Base-by-base conservation (phyloP, 2,329 filamentous ascomycete genomes). In the Fusarium sp. region DNA sequence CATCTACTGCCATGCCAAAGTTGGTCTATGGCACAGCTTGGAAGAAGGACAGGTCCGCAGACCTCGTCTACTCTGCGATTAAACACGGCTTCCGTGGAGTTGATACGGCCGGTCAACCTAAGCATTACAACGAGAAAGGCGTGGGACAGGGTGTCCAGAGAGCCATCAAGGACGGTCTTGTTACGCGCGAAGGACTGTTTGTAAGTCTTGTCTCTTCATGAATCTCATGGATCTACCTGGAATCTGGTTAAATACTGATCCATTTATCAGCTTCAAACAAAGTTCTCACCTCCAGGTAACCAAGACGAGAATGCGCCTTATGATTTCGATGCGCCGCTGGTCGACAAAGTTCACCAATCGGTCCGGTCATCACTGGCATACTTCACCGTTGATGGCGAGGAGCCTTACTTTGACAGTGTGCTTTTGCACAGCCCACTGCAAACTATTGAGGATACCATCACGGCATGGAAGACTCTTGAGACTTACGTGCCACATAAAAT, bases 1-100 rank as follows among this genome's bases (percentile, higher is more conserved):
- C 69, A 45, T 67, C 75, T 26, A 77, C 77, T 41, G 75, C 72
- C 17, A 83, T 87, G 70, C 86, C 86, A 7, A 83, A 81, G 64
- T 80, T 89, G 30, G 73, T 96, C 65, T 96, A 96, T 76, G 92
- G 92, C 51, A 95, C 92, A 4, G 92, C 92, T n/a, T 95, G 92
- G 92, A 96, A 96, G 78, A 90, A 90, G 73, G 87, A 90, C 1
- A 79, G 80, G 19, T 93, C 91, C 0, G 83, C 85, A 20, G 81
- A 86, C 55, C 83, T 95, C 4, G 92, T 96, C 22, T 87, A 90
- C 71, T 78, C 84, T 65, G 92, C 93, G 3, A 75, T 96, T 33
- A 82, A 83, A 44, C 81, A 86, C 44, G 92, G 92, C 7, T 96
- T 95, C 71, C 84, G 88, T 32, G 91, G 83, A 46, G 80, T 96